Percentiles rank a stretch among this genome's conserved stretches.
These are phyloP conservation scores for Claviceps lovelessii DNA, from an alignment of 2,329 filamentous ascomycete genomes.

Conservation along the genomic window DNA sequence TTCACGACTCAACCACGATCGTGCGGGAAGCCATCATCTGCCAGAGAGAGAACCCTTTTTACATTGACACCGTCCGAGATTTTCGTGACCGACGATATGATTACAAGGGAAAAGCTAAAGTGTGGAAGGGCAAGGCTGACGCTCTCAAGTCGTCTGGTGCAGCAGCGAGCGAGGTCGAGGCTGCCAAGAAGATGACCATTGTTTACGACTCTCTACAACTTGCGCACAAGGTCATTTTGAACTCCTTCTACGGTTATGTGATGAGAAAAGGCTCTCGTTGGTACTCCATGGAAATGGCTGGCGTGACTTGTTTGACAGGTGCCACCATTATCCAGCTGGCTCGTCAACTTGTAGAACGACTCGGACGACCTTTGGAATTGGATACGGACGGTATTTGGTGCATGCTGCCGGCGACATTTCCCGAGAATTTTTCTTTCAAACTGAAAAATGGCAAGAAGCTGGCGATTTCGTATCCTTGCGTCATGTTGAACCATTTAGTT, in stretches of 20 bases:
- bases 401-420: conserved; percentile 90
- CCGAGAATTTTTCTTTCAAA: conserved; percentile 90
- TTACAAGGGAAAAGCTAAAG: conserved; percentile 95
- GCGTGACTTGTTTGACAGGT: conserved; percentile 91
- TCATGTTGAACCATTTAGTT: conserved; percentile 97
- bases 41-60: conserved; percentile 95
- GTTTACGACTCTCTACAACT: conserved; percentile 91
- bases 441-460: conserved; percentile 93
- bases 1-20: conserved; percentile 85
- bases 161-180: conserved; percentile 61
- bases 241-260: conserved; percentile 98
- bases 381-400: conserved; percentile 99
- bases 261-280: conserved; percentile 98
- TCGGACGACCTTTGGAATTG: conserved; percentile 82
- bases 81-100: conserved; percentile 96
- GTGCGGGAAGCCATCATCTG: conserved; percentile 95
- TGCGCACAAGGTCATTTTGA: conserved; percentile 96
- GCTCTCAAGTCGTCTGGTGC: conserved; percentile 72
- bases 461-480: conserved; percentile 91
- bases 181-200: conserved; percentile 97
- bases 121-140: conserved; percentile 96
- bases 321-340: conserved; percentile 96
- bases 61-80: conserved; percentile 88
- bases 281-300: conserved; percentile 99
- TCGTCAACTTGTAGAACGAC: conserved; percentile 78